These are phyloP conservation scores for Fusarium gaditjirri DNA, from an alignment of 2,329 filamentous ascomycete genomes.

Conservation along the genomic window DNA sequence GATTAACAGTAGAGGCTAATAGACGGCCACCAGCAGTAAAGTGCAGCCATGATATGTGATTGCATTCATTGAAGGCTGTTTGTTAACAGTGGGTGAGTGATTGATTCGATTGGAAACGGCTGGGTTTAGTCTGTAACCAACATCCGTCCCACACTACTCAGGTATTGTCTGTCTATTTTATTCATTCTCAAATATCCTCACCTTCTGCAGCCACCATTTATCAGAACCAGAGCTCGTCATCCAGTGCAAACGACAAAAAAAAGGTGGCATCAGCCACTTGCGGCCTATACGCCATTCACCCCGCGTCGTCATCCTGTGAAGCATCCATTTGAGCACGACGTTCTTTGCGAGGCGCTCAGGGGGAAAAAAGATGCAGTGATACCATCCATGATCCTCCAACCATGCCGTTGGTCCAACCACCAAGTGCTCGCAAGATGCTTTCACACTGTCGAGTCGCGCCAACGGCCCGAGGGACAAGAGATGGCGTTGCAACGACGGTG, in stretches of 20 bases:
- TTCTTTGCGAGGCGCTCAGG: slow-evolving; percentile 28
- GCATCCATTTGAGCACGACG: slow-evolving; percentile 16
- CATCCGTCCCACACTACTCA: background rate
- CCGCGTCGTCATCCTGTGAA: slow-evolving; percentile 29
- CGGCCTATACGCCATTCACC: background rate
- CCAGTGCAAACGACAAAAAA: slow-evolving; percentile 17
- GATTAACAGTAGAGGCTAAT: background rate
- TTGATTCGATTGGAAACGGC: slow-evolving; percentile 16
- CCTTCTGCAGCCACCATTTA: slow-evolving; percentile 20
- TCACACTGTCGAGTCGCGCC: slow-evolving; percentile 43
- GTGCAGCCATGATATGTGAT: slow-evolving; percentile 8
- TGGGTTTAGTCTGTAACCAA: slow-evolving; percentile 12
- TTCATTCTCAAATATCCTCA: background rate
- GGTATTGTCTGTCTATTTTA: background rate
- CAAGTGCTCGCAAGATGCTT: slow-evolving; percentile 36
- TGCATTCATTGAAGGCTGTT: slow-evolving; percentile 10
- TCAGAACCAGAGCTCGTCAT: slow-evolving; percentile 20
- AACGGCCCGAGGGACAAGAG: slow-evolving; percentile 43
- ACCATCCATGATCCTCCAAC: slow-evolving; percentile 37
- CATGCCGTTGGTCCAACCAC: slow-evolving; percentile 36
- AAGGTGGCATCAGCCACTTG: background rate
- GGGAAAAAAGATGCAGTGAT: slow-evolving; percentile 30
- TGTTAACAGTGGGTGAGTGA: slow-evolving; percentile 3
- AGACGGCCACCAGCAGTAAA: background rate
- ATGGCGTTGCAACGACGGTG: slow-evolving; percentile 33